Conservation (phyloP, 345 rosid species). For the Carallia brachiata region DNA sequence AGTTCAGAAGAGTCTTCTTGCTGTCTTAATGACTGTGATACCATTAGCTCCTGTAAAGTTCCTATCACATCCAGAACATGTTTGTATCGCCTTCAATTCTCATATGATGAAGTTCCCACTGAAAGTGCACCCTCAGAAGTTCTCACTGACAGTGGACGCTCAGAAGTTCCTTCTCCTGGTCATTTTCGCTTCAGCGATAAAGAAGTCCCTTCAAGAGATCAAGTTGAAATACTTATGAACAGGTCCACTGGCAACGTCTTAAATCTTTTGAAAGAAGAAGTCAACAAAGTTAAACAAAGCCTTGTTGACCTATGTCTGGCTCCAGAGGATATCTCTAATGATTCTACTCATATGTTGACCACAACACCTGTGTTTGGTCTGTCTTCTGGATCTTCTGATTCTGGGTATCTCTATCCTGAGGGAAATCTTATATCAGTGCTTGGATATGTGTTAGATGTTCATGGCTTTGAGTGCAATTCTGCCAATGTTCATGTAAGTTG, state of each 20-base stretch:
- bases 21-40: slow-evolving; percentile 28
- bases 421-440: slow-evolving; percentile 51
- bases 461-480: slow-evolving; percentile 33
- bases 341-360: slow-evolving; percentile 22
- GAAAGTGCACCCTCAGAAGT: slow-evolving; percentile 30
- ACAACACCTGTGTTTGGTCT: slow-evolving; percentile 13
- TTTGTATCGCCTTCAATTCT: no score
- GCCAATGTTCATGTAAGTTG: slow-evolving; percentile 19
- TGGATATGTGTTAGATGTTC: slow-evolving; percentile 58
- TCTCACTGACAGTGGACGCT: slow-evolving; percentile 23
- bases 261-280: slow-evolving; percentile 34
- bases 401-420: slow-evolving; percentile 48
- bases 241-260: slow-evolving; percentile 20
- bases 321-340: slow-evolving; percentile 28
- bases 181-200: slow-evolving; percentile 24
- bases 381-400: slow-evolving; percentile 28
- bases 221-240: slow-evolving; percentile 22
- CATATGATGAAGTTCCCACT: slow-evolving; percentile 8
- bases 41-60: slow-evolving; percentile 33
- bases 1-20: slow-evolving; percentile 45
- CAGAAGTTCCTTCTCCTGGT: slow-evolving; percentile 23
- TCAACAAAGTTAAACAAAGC: slow-evolving; percentile 36
- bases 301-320: slow-evolving; percentile 24
- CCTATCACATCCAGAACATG: no score
- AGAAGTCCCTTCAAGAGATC: slow-evolving; percentile 23